A percentile compares a stretch with the other conserved stretches of the same genome.
Evolutionary conservation across 371 early-diverging fungal genomes (phyloP).

Genomic region (Mucor indicus): DNA sequence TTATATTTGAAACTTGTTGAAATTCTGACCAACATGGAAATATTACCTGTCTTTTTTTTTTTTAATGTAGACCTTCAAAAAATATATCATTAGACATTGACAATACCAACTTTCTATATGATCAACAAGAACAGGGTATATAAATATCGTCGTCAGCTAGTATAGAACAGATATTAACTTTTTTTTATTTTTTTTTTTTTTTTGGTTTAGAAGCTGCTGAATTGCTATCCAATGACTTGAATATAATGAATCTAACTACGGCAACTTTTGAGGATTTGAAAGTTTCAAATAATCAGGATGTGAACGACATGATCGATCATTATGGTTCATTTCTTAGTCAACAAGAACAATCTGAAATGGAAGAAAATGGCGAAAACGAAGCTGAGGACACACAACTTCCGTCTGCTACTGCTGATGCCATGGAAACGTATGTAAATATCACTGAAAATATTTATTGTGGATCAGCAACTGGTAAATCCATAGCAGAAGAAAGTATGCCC

Average conservation of each 20-base stretch:
- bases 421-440: constrained; percentile 55
- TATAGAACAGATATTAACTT: not conserved
- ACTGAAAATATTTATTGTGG: constrained; percentile 65
- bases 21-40: not conserved
- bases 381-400: constrained; percentile 12
- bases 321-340: no score
- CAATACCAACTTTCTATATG: constrained; percentile 2
- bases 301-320: no score
- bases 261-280: no score
- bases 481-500: constrained; percentile 70
- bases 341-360: not conserved
- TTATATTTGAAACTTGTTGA: constrained; percentile 7
- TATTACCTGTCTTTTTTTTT: not conserved
- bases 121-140: no score
- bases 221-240: no score
- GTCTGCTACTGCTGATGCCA: constrained; percentile 42
- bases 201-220: no score
- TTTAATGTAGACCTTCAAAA: constrained; percentile 7
- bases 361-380: constrained; percentile 3
- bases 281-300: not conserved
- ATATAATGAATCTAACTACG: no score
- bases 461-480: constrained; percentile 62
- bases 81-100: constrained; percentile 9
- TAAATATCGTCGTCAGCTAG: no score
- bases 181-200: not conserved